Evolutionary conservation across 768 basidiomycete species (phyloP).

Genomic region (Inosperma sp.): DNA sequence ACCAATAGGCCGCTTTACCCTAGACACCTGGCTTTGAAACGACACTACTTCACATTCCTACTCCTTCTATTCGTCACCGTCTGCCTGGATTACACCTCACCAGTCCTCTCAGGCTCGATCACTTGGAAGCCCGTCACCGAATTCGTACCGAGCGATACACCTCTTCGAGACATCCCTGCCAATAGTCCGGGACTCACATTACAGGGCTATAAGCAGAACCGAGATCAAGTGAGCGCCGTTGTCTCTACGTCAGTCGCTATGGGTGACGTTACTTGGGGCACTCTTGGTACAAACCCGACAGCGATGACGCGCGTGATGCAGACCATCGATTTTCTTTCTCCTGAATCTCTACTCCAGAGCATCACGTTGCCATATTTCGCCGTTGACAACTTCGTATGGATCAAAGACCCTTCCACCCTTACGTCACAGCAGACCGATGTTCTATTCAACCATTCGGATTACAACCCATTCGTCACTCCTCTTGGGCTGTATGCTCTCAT

Average conservation of each 20-base stretch:
- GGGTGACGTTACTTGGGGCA: slow-evolving; percentile 3
- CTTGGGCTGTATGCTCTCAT: background rate
- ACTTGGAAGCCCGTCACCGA: background rate
- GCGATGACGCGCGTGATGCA: background rate
- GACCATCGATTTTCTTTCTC: background rate
- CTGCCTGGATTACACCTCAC: background rate
- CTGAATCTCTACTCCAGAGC: background rate
- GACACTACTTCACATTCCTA: background rate
- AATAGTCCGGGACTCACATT: background rate
- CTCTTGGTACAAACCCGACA: slow-evolving; percentile 1
- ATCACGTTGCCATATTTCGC: slow-evolving; percentile 1
- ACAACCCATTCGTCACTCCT: slow-evolving; percentile 1
- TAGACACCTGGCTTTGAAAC: background rate
- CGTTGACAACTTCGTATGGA: background rate
- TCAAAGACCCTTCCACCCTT: slow-evolving; percentile 1
- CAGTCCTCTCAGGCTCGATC: background rate
- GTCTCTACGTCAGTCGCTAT: background rate
- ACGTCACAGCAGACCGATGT: background rate
- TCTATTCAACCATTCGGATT: background rate
- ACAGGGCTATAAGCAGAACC: background rate
- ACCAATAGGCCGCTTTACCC: background rate
- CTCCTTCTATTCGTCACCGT: background rate
- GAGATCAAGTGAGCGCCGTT: background rate
- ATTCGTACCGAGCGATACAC: background rate
- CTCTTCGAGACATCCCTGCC: background rate